Base-by-base conservation (phyloP, 345 rosid genomes). In the Brassica napus region DNA sequence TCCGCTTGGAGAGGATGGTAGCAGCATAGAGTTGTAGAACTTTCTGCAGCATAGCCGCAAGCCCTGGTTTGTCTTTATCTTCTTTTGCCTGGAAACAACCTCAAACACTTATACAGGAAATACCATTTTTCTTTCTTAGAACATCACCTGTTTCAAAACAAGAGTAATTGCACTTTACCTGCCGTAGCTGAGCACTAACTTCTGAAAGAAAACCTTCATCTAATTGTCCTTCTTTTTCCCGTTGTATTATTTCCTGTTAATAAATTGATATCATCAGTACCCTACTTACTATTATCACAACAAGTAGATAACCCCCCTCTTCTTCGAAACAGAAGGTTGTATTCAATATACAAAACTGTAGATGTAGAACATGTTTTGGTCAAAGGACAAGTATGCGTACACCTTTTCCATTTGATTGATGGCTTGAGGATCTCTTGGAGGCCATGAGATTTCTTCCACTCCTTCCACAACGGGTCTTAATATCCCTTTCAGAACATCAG, bases 181-280 rank as follows among this genome's bases (percentile, higher is more conserved):
- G 94, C 79, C 94, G 86, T 73, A 94, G 81, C 76, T 91, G 97
- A 82, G 97, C 95, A 75, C 76, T 94, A 69, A 92, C 98, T 88
- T 92, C 92, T 77, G 97, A 81, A 74, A 94, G 97, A 79, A 94
- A 91, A 8, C 97, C 95, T 86, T 92, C 98, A 84, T 92, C 95
- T 32, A 90, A 88, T 79, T 89, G 87, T 57, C 97, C 97, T 85
- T 89, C 89, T 75, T 83, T 87, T 80, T 92, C 95, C 84, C 87
- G 85, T 83, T 86, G 94, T 47, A 73, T 73, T 65, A 94, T 82
- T 78, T 88, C 87, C 97, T 94, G 72, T 83, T 77, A 24, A 66
- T 12, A 44, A 55, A n/a, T 63, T 47, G 4, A 57, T 10, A 49
- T 49, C 55, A 14, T 35, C 15, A 71, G 39, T 26, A 26, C n/a